Conservation (phyloP, 2,329 filamentous ascomycete genomes). For the Sphaerulina musiva region DNA sequence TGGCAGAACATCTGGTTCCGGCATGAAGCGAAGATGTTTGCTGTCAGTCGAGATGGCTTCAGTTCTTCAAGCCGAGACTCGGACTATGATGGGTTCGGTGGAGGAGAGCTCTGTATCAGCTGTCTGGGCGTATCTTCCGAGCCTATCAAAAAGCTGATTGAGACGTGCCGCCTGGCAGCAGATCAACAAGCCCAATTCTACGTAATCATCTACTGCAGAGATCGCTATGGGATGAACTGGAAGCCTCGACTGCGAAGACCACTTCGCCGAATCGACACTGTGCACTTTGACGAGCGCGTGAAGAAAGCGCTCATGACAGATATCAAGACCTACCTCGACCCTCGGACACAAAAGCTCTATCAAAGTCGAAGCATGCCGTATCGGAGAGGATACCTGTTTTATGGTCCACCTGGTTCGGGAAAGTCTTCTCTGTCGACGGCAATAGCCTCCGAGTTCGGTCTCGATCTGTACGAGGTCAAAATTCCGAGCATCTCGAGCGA, state of each 20-base stretch:
- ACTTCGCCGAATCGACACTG: constrained; percentile 62
- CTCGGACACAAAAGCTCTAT: constrained; percentile 67
- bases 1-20: constrained; percentile 24
- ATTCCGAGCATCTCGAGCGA: constrained; percentile 49
- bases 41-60: constrained; percentile 20
- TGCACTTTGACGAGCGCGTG: constrained; percentile 60
- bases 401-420: constrained; percentile 51
- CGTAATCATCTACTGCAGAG: constrained; percentile 38
- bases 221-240: constrained; percentile 33
- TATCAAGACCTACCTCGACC: constrained; percentile 68
- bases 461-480: constrained; percentile 35
- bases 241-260: constrained; percentile 43
- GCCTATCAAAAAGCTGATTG: constrained; percentile 42
- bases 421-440: constrained; percentile 30
- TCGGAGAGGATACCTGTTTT: constrained; percentile 69
- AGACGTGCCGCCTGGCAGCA: constrained; percentile 36
- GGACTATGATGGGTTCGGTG: constrained; percentile 24
- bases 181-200: constrained; percentile 35
- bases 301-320: constrained; percentile 61
- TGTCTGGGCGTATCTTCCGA: constrained; percentile 41
- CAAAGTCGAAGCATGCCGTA: constrained; percentile 76
- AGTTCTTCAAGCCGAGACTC: constrained; percentile 15
- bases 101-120: constrained; percentile 32
- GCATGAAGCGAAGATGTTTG: constrained; percentile 17
- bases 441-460: constrained; percentile 39